Evolutionary conservation across 306 rosid species (phyloP).

Genomic region (Cucumis hystrix): DNA sequence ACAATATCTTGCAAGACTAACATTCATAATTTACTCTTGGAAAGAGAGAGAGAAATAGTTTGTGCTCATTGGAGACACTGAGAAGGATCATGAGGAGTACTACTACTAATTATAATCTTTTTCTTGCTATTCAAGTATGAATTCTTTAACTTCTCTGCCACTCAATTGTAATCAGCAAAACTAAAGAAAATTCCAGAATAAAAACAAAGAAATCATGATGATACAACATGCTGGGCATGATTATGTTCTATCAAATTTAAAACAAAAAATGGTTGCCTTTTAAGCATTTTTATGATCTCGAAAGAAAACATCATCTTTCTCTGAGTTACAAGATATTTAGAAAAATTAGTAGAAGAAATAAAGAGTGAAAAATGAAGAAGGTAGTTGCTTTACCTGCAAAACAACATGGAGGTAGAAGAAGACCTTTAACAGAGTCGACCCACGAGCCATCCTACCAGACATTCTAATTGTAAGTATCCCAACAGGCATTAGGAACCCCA

Average conservation of each 20-base stretch:
- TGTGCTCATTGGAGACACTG: background rate
- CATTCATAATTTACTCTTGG: background rate
- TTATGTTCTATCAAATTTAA: slow-evolving; percentile 2
- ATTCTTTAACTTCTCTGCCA: background rate
- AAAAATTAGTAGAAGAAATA: background rate
- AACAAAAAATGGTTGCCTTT: background rate
- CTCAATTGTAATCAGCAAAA: background rate
- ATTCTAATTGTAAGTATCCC: slow-evolving; percentile 69
- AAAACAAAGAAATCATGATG: slow-evolving; percentile 3
- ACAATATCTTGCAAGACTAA: background rate
- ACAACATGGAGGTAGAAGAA: slow-evolving; percentile 69
- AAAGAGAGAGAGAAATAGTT: background rate
- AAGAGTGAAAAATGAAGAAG: background rate
- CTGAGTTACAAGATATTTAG: background rate
- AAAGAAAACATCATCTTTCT: background rate
- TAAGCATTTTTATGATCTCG: background rate
- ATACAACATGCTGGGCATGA: background rate
- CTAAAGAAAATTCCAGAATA: background rate
- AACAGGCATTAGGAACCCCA: slow-evolving; percentile 69
- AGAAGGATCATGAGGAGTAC: background rate
- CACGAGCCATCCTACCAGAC: slow-evolving; percentile 32
- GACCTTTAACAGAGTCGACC: slow-evolving; percentile 33
- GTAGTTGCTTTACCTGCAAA: slow-evolving; percentile 48
- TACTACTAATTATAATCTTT: background rate
- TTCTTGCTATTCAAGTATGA: slow-evolving; percentile 6